phyloP scores from a whole-genome alignment of 352 stramenopile genomes.

The Globisporangium yorkense region DNA sequence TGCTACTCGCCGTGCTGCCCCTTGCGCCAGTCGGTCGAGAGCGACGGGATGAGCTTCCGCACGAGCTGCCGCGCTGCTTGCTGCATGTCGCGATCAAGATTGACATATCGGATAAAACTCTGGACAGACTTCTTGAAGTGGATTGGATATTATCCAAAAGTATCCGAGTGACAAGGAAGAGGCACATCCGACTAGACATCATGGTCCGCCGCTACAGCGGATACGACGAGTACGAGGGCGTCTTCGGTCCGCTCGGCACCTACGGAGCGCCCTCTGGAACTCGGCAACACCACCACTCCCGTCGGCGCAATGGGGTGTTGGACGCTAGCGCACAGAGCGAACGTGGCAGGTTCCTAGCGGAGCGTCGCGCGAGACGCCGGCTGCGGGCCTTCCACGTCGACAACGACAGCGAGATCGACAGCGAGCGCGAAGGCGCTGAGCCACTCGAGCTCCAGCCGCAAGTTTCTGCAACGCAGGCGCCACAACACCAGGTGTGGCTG shows the following conservation, averaged over 20 bases:
- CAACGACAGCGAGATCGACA: conserved; percentile 7
- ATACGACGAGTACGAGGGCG: conserved; percentile 66
- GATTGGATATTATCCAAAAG: too few species aligned
- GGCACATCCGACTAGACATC: conserved; percentile 1
- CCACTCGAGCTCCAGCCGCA: neutral
- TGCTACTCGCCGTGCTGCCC: conserved; percentile 55
- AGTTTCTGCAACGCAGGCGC: neutral
- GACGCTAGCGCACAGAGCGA: neutral
- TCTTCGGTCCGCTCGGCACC: conserved; percentile 40
- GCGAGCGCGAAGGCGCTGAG: neutral
- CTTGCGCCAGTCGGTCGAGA: conserved; percentile 61
- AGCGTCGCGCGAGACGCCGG: conserved; percentile 18
- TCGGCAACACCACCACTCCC: neutral
- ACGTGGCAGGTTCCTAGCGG: conserved; percentile 16
- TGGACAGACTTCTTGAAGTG: too few species aligned
- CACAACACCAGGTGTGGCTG: conserved; percentile 51
- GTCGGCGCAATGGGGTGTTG: neutral
- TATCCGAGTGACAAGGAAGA: too few species aligned
- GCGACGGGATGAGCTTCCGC: conserved; percentile 52
- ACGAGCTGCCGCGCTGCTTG: conserved; percentile 19
- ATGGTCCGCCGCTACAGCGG: conserved; percentile 18
- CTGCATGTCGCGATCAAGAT: neutral
- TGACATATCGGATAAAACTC: too few species aligned
- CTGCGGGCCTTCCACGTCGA: conserved; percentile 12
- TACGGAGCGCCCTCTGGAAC: conserved; percentile 4